These are phyloP conservation scores for Fraxinus greggii DNA, from an alignment of 305 asterid genomes.

Conservation along the genomic window DNA sequence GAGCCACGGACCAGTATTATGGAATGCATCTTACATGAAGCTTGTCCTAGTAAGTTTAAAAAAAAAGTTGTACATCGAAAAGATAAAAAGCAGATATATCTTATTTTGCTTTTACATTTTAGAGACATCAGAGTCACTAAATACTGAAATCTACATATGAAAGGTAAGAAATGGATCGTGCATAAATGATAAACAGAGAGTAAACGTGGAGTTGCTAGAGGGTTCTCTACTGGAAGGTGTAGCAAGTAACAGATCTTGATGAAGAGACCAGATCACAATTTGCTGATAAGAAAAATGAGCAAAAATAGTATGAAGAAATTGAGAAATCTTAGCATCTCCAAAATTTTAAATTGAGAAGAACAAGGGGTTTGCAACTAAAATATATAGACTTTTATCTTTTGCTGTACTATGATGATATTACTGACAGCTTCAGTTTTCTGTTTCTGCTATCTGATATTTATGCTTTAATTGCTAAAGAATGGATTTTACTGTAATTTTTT, in stretches of 20 bases:
- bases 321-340: background rate
- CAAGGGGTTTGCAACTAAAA: background rate
- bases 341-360: background rate
- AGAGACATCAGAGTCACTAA: background rate
- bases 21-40: background rate
- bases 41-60: background rate
- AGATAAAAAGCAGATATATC: background rate
- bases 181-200: background rate
- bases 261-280: background rate
- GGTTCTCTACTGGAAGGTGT: background rate
- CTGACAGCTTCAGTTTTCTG: background rate
- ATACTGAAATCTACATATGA: background rate
- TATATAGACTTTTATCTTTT: background rate
- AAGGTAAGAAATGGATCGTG: background rate
- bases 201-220: background rate
- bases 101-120: background rate
- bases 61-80: background rate
- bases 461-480: background rate
- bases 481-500: background rate
- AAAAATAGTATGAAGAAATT: background rate
- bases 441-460: background rate
- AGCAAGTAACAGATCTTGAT: background rate
- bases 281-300: background rate
- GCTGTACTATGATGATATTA: background rate
- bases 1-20: background rate